Evolutionary conservation across 345 rosid species (phyloP), one percentile per base, ranked within the genome.

Genomic region (Eucalyptus erythrocorys): DNA sequence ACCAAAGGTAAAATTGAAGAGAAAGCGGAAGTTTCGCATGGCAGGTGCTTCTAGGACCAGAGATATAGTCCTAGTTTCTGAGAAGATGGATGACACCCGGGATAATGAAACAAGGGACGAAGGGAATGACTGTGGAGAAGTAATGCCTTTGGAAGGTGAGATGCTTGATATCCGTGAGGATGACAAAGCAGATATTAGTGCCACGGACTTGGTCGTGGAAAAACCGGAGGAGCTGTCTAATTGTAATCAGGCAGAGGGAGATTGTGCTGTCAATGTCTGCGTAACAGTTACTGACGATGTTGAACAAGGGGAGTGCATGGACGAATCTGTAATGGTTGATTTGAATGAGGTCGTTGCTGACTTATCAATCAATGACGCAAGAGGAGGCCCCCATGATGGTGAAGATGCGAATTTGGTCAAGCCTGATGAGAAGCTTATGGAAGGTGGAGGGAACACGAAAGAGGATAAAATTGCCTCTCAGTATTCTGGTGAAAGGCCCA

Each of bases 351-450:
- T 89, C 87, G 91, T 88, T 48, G 90, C 85, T 89, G 90, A 86
- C 79, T 55, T 51, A 86, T 82, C 86, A 48, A 48, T 47, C 45
- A 91, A 90, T 79, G 92, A 91, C 53, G 91, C 89, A 90, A 91
- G 91, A 88, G 92, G 59, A 90, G 92, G 87, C 80, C 76, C n/a
- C 88, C 87, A 53, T 50, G 89, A 89, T 82, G 90, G 89, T 59
- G 90, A 90, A 88, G 90, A 90, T 89, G 91, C 76, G 89, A 92
- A 86, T 89, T 87, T 85, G 85, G 89, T 82, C 80, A 87, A 89
- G 91, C 90, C 87, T 85, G 91, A 90, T 88, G 94, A 92, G 89
- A 90, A 89, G 68, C 92, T 94, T 88, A 61, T 76, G 84, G 94
- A 91, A 79, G 90, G 76, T n/a, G 87, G 45, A 55, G 87, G 61